Base-by-base conservation (phyloP, 1,284 basidiomycete genomes). In the Gomphus bonarii region DNA sequence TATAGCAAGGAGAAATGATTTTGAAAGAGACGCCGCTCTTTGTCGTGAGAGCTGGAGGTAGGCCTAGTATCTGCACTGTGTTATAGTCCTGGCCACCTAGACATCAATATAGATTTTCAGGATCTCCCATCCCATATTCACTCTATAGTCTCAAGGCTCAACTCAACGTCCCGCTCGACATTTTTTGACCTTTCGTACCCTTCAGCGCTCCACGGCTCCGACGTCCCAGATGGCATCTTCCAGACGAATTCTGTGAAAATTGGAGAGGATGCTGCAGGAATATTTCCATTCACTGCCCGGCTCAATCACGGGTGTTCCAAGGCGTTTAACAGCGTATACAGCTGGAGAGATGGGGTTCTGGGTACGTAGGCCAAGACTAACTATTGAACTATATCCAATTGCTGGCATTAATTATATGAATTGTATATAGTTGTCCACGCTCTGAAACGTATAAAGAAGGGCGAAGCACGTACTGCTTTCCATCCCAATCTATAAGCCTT, bases 281-380 rank as follows among this genome's bases (percentile, higher is more conserved):
- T 85, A 14, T 84, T 84, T 64, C 81, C 81, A 11, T 69, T 66
- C 18, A 81, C 80, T 72, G 80, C 81, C 8, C 70, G 82, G 43
- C 62, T 84, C 57, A 85, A 85, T 62, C 82, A 84, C 61, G 82
- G 79, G 0, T 84, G 82, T 64, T 77, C 81, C 4, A 72, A 73
- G 55, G 79, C 81, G 11, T 83, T 84, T 68, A 83, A 84, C 65
- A 73, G 72, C 3, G 77, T 84, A 11, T 84, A 84, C 63, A 72
- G 72, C 1, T 84, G 77, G 55, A 60, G 62, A 47, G 59, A 58
- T 3, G 59, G 61, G 25, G 58, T 57, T 20, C 42, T 60, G 20
- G 57, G 61, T 58, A 49, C 42, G 54, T 49, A n/a, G 11, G 3
- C 11, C 33, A 6, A 35, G 40, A 5, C 54, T 7, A 12, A 25